Evolutionary conservation across 345 rosid genomes (phyloP), one percentile per base, ranked within the genome.

Genomic region (Gossypium anomalum): DNA sequence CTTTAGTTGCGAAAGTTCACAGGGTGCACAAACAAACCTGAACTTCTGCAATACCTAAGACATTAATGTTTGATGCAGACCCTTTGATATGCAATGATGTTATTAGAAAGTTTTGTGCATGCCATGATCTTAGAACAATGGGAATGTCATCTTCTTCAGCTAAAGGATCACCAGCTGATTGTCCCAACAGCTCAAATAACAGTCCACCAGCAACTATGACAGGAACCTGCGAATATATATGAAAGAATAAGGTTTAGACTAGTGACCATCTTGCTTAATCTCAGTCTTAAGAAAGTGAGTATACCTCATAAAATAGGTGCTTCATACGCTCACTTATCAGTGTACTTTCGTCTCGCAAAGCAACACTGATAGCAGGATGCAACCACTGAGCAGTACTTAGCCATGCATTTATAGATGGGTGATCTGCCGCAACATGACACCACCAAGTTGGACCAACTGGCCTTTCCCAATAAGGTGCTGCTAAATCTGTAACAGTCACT

Each of bases 151-250:
- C 93, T 73, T 89, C 90, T 74, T 87, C 74, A 0, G 75, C 81
- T 29, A 81, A 82, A 9, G 89, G 91, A 74, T 89, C 91, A 61
- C 91, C 91, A 0, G 82, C 87, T 11, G 93, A 89, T 77, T 87
- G 91, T 48, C 93, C 93, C 77, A 89, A 72, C 49, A 89, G 78
- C 87, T 89, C 93, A 82, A 89, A 89, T 78, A 89, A 78, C 13
- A 89, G 61, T 45, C 93, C 93, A 29, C 93, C 93, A 27, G 83
- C 87, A 62, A 86, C 89, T 79, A 88, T 87, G 0, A 86, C 90
- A 20, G 90, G 93, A 67, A 89, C 93, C 93, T 89, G 82, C 27
- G 60, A 57, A 63, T 67, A 7, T 41, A 67, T 20, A 74, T 72
- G 48, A 70, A 75, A 25, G 57, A 67, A 15, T 25, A 16, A 68